Base-by-base conservation (phyloP, 208 protist genomes). In the Acanthamoeba healyi region DNA sequence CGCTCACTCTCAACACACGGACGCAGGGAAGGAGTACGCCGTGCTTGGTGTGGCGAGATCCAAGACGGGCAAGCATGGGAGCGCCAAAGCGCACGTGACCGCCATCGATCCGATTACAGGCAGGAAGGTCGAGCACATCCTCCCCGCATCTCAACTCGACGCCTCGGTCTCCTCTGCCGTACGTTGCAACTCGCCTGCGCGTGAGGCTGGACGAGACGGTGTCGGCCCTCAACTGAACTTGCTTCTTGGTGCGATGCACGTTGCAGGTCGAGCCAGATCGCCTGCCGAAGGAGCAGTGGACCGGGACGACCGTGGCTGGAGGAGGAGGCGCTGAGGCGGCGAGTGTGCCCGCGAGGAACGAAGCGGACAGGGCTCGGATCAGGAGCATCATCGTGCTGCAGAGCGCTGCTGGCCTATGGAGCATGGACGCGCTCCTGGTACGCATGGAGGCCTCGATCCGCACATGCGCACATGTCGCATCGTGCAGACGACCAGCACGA, bases 41-140 rank as follows among this genome's bases (percentile, higher is more conserved):
- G 70, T 79, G 40, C 0, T 79, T 7, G 40, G 46, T 10, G 36
- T 46, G 10, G 70, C 70, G 40, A 15, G 36, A 7, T 79, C 70
- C 14, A 79, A 79, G 70, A 79, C 70, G 5, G 70, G 70, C 12
- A 79, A 79, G 40, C 70, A 79, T 24, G 70, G 70, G 36, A 79
- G 70, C 70, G 70, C 70, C 36, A 79, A 79, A 36, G 40, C 70
- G 40, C 40, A 49, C 70, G 3, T 79, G 12, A 79, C 70, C 19
- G 70, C 26, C 36, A 49, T 79, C 9, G 70, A 79, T 7, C 70
- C 70, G 40, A n/a, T 26, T 2, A 79, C 70, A 2, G 70, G 70
- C 70, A 44, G 26, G 22, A 79, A 29, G 46, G 40, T 46, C 0
- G 5, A 15, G 14, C 70, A 79, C 40, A 26, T 79, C 0, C 70